Percentiles rank a stretch among this genome's conserved stretches.
Conservation (phyloP, 1,139 yeast genomes). For the Nematodospora anomalae region DNA sequence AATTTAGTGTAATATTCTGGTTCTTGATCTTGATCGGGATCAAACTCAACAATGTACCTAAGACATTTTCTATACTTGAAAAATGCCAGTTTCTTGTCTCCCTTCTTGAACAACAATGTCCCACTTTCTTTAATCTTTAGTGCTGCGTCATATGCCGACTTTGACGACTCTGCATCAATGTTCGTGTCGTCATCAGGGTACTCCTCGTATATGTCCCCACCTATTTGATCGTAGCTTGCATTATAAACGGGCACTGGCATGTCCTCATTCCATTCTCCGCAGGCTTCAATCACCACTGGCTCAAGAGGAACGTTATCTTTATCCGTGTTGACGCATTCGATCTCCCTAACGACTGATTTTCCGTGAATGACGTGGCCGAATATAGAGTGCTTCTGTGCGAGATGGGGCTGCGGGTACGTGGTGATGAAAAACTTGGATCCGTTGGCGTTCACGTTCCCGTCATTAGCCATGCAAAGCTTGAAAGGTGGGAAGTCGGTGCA, state of each 20-base stretch:
- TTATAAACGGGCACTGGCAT: constrained; percentile 57
- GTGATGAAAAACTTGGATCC: constrained; percentile 81
- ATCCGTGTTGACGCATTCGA: constrained; percentile 53
- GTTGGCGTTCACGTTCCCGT: constrained; percentile 54
- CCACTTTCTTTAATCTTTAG: constrained; percentile 66
- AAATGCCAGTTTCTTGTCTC: constrained; percentile 50
- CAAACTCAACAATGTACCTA: constrained; percentile 65
- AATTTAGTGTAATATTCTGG: constrained; percentile 53
- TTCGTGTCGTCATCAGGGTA: constrained; percentile 68
- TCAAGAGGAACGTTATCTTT: constrained; percentile 44
- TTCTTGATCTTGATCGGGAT: constrained; percentile 70
- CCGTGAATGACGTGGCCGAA: constrained; percentile 70
- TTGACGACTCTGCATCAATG: constrained; percentile 59
- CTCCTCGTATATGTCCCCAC: constrained; percentile 74
- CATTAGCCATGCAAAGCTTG: constrained; percentile 71
- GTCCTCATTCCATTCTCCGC: constrained; percentile 64
- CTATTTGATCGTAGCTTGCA: constrained; percentile 59
- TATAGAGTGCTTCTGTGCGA: constrained; percentile 73
- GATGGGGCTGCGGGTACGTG: constrained; percentile 68
- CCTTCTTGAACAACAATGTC: constrained; percentile 53
- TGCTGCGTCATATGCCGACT: constrained; percentile 52
- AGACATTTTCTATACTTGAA: constrained; percentile 64
- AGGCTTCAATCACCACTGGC: constrained; percentile 51
- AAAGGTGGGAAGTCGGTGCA: constrained; percentile 49
- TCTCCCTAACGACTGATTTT: constrained; percentile 65